phyloP scores from a whole-genome alignment of 805 yeast species.

The Lipomyces anomalus region DNA sequence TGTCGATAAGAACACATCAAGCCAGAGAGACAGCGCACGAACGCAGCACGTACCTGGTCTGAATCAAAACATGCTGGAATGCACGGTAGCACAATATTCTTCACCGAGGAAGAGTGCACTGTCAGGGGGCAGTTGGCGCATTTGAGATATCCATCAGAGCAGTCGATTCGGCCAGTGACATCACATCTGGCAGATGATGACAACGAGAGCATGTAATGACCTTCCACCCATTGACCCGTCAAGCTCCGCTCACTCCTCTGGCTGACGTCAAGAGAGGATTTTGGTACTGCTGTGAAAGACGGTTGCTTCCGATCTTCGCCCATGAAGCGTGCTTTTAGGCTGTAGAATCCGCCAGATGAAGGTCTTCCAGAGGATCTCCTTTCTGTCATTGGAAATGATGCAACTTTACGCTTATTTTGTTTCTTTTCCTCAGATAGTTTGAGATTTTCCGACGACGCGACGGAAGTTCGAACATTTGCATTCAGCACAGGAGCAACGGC shows the following conservation, averaged over 20 bases:
- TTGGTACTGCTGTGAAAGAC: too few relatives aligned
- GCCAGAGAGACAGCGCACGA: constrained; percentile 14
- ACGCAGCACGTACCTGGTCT: constrained; percentile 14
- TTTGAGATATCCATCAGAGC: background rate
- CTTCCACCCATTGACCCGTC: background rate
- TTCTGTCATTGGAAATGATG: background rate
- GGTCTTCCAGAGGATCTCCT: background rate
- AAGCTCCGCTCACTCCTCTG: background rate
- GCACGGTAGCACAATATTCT: constrained; percentile 15
- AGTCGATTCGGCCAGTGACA: background rate
- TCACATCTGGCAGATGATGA: background rate
- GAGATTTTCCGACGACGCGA: background rate
- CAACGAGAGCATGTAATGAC: background rate
- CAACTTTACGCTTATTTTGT: background rate
- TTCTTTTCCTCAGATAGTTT: background rate
- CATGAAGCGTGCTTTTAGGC: too few relatives aligned
- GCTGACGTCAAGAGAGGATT: too few relatives aligned
- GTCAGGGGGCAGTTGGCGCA: constrained; percentile 1
- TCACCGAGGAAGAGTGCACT: constrained; percentile 8
- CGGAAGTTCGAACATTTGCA: background rate
- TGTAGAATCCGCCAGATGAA: background rate
- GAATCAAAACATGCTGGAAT: constrained; percentile 18
- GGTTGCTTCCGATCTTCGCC: too few relatives aligned
- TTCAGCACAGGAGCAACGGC: background rate
- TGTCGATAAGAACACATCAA: constrained; percentile 14